A percentile compares a stretch with the other conserved stretches of the same genome.
phyloP scores from a whole-genome alignment of 441 rosid species.

The Geranium incanum region DNA sequence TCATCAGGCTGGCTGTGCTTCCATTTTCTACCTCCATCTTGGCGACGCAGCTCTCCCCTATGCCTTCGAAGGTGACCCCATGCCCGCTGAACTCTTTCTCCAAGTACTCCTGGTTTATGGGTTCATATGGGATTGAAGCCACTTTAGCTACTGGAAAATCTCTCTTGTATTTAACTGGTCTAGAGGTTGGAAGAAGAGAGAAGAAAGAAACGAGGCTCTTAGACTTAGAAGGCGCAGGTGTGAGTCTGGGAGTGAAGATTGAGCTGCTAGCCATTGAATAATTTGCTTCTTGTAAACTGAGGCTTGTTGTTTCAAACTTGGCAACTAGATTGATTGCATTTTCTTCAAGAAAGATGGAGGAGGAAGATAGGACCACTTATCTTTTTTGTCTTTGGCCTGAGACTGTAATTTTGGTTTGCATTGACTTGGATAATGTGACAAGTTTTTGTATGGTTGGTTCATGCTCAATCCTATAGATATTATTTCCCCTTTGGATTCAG shows the following conservation, averaged over 20 bases:
- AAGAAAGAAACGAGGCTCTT: slow-evolving; percentile 13
- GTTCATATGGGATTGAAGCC: slow-evolving; percentile 45
- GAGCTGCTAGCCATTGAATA: slow-evolving; percentile 34
- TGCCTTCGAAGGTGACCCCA: slow-evolving; percentile 62
- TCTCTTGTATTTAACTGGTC: slow-evolving; percentile 24
- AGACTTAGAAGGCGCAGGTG: slow-evolving; percentile 1
- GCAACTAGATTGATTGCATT: slow-evolving; percentile 2
- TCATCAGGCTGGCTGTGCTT: slow-evolving; percentile 54
- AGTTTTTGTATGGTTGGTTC: slow-evolving; percentile 25
- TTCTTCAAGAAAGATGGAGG: slow-evolving; percentile 12
- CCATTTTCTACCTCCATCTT: slow-evolving; percentile 57
- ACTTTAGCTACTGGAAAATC: slow-evolving; percentile 29
- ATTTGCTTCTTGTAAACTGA: not conserved
- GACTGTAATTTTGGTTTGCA: not conserved
- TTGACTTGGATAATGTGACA: slow-evolving; percentile 22
- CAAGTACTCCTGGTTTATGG: slow-evolving; percentile 54
- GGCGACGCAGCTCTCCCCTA: slow-evolving; percentile 56
- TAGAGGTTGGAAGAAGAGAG: slow-evolving; percentile 18
- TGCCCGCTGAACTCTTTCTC: slow-evolving; percentile 64
- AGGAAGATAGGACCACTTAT: slow-evolving; percentile 25
- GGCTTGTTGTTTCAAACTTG: not conserved
- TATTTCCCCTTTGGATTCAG: slow-evolving; percentile 15
- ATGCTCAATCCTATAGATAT: slow-evolving; percentile 27
- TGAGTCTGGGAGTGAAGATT: slow-evolving; percentile 30
- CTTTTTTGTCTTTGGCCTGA: slow-evolving; percentile 16